These are phyloP conservation scores for Wickerhamomyces ciferrii DNA, from an alignment of 805 yeast genomes.

Conservation along the genomic window DNA sequence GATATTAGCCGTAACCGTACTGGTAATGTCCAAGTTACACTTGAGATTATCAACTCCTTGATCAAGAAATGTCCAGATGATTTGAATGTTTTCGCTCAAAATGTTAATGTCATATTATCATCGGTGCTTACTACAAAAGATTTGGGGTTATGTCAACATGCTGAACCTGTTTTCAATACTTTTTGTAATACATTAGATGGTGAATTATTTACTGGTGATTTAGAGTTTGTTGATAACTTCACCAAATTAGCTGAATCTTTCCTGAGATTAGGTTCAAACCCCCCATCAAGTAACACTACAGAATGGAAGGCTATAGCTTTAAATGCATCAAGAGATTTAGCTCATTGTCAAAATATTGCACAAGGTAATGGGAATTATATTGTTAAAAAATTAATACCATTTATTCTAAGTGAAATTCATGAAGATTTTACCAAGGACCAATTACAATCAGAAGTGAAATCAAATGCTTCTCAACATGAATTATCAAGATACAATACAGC, in stretches of 20 bases:
- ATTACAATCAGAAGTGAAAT: slow-evolving; percentile 1
- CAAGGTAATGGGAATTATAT: slow-evolving; percentile 8
- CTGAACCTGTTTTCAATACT: slow-evolving; percentile 40
- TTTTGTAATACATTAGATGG: slow-evolving; percentile 52
- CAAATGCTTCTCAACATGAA: slow-evolving; percentile 19
- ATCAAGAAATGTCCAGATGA: slow-evolving; percentile 77
- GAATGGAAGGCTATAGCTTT: slow-evolving; percentile 34
- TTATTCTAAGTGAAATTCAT: slow-evolving; percentile 13
- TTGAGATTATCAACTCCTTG: slow-evolving; percentile 63
- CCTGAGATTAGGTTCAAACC: slow-evolving; percentile 8
- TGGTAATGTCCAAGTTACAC: slow-evolving; percentile 82
- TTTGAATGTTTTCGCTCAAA: slow-evolving; percentile 72
- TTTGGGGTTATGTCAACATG: slow-evolving; percentile 49
- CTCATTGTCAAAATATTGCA: slow-evolving; percentile 24
- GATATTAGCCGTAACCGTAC: slow-evolving; percentile 60
- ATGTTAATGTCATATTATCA: slow-evolving; percentile 56
- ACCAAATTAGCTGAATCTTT: slow-evolving; percentile 28
- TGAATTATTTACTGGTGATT: slow-evolving; percentile 62
- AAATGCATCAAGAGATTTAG: slow-evolving; percentile 35
- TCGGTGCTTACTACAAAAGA: slow-evolving; percentile 53
- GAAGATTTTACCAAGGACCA: slow-evolving; percentile 17
- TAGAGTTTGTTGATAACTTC: slow-evolving; percentile 46
- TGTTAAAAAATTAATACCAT: slow-evolving; percentile 13
- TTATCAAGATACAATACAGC: slow-evolving; percentile 17
- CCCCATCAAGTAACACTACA: slow-evolving; percentile 25